These are phyloP conservation scores for Chlorella sp. DNA, from an alignment of 139 green algal genomes.

Conservation along the genomic window DNA sequence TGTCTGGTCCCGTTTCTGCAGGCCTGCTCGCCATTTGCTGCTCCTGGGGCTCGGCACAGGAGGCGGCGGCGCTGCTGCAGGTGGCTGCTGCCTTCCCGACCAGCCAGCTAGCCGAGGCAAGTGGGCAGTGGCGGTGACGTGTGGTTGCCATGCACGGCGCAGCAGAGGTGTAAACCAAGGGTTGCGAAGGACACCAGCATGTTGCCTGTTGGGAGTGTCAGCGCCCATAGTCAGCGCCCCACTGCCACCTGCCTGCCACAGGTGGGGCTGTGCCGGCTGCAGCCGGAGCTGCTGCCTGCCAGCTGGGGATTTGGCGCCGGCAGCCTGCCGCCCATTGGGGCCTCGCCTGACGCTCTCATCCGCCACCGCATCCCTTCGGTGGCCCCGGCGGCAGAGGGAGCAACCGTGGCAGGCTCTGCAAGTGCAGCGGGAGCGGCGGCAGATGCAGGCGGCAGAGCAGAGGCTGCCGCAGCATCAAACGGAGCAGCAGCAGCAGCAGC, in stretches of 20 bases:
- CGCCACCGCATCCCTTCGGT: slow-evolving; percentile 33
- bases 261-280: slow-evolving; percentile 60
- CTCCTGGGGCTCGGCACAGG: slow-evolving; percentile 75
- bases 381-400: not conserved
- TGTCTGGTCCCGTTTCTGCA: slow-evolving; percentile 17
- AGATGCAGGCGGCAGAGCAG: not conserved
- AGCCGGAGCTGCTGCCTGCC: slow-evolving; percentile 1
- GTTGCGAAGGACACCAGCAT: too few species aligned
- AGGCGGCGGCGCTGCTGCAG: slow-evolving; percentile 58
- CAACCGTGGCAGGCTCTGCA: not conserved
- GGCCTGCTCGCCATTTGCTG: slow-evolving; percentile 55
- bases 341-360: slow-evolving; percentile 72
- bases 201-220: not conserved
- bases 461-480: not conserved
- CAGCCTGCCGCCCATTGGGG: slow-evolving; percentile 67
- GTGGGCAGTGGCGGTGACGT: not conserved
- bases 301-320: slow-evolving; percentile 41
- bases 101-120: slow-evolving; percentile 5
- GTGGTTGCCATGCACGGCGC: too few species aligned
- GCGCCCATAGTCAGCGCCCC: not conserved
- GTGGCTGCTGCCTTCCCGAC: slow-evolving; percentile 31
- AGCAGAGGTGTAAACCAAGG: too few species aligned
- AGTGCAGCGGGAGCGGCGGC: not conserved
- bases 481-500: not conserved
- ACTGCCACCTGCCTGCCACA: slow-evolving; percentile 33